Base-by-base conservation (phyloP, 2,329 filamentous ascomycete genomes). In the Fusarium ambrosium region DNA sequence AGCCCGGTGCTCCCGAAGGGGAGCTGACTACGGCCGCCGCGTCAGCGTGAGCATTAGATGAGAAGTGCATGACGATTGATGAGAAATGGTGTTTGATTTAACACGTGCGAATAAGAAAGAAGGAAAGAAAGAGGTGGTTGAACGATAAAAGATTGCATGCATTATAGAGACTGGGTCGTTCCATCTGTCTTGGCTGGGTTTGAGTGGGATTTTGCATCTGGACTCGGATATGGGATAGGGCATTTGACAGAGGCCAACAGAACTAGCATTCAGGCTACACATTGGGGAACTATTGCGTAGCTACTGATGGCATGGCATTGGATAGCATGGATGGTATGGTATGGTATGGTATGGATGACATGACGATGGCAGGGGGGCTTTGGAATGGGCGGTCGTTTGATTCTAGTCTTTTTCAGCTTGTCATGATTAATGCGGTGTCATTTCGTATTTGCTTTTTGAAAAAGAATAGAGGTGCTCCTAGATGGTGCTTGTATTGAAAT, bases 1-100 rank as follows among this genome's bases (percentile, higher is more conserved):
- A 84, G 70, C 84, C 84, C 8, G 87, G 86, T 5, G 71, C 80
- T 43, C 84, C 85, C 48, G 83, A 84, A 45, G 80, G 76, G 29
- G 82, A 83, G 62, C 61, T 78, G 45, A 74, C 74, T 16, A 64
- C 64, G 13, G 69, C 72, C 3, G 62, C 67, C 2, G 66, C 58
- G 10, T 73, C 45, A 53, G 62, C 65, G 20, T 62, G 24, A 45
- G 59, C 60, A 27, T 58, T 9, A 45, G 56, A 59, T 58, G 32
- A 37, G 55, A 66, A 53, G 16, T 53, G 48, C 24, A 62, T 48
- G 10, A 68, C 58, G 56, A 72, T 41, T 64, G 62, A 62, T 56
- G 70, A 73, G 55, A 48, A 62, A 72, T 41, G 69, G 68, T 41
- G 64, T 69, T 65, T 39, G n/a, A 34, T 62, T 62, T 62, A 48